Evolutionary conservation across 2,329 filamentous ascomycete genomes (phyloP).

Genomic region (Acrocalymma vagum): DNA sequence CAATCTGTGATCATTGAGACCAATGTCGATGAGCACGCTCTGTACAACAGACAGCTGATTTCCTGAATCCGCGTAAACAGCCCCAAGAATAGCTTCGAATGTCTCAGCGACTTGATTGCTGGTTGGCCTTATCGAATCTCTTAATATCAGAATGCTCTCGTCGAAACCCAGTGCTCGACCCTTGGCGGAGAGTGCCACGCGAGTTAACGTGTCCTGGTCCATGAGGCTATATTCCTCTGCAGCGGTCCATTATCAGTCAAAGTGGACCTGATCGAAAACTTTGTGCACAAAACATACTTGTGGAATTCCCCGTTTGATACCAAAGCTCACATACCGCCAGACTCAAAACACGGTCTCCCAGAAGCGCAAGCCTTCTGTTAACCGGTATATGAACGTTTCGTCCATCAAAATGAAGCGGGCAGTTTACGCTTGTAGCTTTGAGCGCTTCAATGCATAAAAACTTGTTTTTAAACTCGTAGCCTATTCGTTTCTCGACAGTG

Average conservation of each 20-base stretch:
- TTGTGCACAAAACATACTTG: slow-evolving; percentile 4
- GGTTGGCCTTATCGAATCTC: background rate
- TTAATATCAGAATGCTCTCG: slow-evolving; percentile 10
- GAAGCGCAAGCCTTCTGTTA: slow-evolving; percentile 29
- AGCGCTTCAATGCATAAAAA: slow-evolving; percentile 27
- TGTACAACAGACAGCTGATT: slow-evolving; percentile 13
- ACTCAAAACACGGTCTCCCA: slow-evolving; percentile 27
- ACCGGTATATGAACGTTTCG: slow-evolving; percentile 4
- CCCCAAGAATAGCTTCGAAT: slow-evolving; percentile 32
- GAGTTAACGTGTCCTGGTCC: slow-evolving; percentile 5
- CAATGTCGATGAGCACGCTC: slow-evolving; percentile 12
- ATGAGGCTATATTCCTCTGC: slow-evolving; percentile 14
- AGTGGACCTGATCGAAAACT: background rate
- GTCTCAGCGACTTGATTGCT: slow-evolving; percentile 22
- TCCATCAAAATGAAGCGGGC: slow-evolving; percentile 25
- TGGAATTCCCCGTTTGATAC: slow-evolving; percentile 20
- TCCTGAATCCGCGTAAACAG: slow-evolving; percentile 28
- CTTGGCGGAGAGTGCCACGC: slow-evolving; percentile 9
- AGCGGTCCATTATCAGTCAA: slow-evolving; percentile 6
- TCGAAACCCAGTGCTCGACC: slow-evolving; percentile 17
- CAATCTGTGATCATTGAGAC: slow-evolving; percentile 15
- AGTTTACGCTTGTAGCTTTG: slow-evolving; percentile 11
- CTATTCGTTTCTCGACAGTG: slow-evolving; percentile 20
- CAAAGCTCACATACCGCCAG: slow-evolving; percentile 25
- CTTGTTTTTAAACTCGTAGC: slow-evolving; percentile 31